Base-by-base conservation (phyloP, 441 rosid genomes). In the Mallotus japonicus region DNA sequence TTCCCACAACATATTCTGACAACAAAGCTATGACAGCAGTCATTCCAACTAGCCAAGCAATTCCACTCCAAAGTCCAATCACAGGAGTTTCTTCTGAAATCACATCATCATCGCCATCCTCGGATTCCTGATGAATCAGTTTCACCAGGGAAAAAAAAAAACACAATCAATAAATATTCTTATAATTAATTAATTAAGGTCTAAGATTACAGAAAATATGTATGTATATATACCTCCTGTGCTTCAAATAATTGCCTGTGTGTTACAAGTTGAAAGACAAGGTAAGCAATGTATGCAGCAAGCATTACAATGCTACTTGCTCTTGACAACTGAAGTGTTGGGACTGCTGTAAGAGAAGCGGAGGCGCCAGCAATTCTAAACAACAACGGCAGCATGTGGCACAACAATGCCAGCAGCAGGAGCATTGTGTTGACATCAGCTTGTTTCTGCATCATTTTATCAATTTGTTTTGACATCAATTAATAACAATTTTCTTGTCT, bases 11-110 rank as follows among this genome's bases (percentile, higher is more conserved):
- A 75, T 83, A 95, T 69, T 92, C 93, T 0, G 97, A 92, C n/a
- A 95, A 78, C 75, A 95, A 56, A 54, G 96, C 90, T 13, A 95
- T 85, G 73, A 89, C 20, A 62, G 76, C 79, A 16, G 99, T 92
- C 96, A 95, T 91, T 75, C 91, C 97, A 8, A 88, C 76, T 57
- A 95, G 85, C 97, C 99, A 95, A 62, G 69, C 84, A 64, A 91
- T 77, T 73, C 87, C 95, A 62, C 98, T 88, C 93, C 93, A 87
- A 65, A 92, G 86, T 63, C 97, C 92, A 6, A 95, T 87, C 71
- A 90, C 96, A 0, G 98, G 79, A 1, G 71, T 69, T 77, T 92
- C 97, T 73, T 83, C 87, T 15, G 70, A 37, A 37, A 37, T 37
- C 40, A 37, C 60, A 53, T 13, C 79, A 40, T 83, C 86, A 44